Evolutionary conservation across 2,329 filamentous ascomycete species (phyloP).

Genomic region (Geosmithia morbida): DNA sequence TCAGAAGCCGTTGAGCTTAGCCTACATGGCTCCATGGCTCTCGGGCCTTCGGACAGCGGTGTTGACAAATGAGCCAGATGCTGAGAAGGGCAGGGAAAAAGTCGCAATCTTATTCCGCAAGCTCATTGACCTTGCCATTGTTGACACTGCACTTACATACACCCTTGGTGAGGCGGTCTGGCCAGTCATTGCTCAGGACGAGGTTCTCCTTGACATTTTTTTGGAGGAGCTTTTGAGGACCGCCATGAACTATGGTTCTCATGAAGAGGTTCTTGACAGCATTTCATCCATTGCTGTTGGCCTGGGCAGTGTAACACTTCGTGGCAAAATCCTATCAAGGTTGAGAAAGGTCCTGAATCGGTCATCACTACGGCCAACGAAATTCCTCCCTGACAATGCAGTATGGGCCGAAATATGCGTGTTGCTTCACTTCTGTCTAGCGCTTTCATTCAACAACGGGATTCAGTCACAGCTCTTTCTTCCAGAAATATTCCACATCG

Average conservation of each 20-base stretch:
- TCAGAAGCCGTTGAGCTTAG: conserved; percentile 50
- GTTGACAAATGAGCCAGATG: conserved; percentile 42
- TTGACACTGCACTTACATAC: conserved; percentile 43
- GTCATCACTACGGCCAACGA: conserved; percentile 52
- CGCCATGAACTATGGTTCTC: conserved; percentile 39
- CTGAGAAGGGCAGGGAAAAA: conserved; percentile 52
- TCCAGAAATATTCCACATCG: conserved; percentile 55
- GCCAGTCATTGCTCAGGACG: conserved; percentile 50
- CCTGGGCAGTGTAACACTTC: conserved; percentile 49
- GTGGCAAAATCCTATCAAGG: conserved; percentile 50
- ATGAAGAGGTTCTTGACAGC: conserved; percentile 44
- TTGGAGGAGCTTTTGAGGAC: conserved; percentile 52
- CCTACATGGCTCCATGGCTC: conserved; percentile 59
- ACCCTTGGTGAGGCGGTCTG: conserved; percentile 52
- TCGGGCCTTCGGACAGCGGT: conserved; percentile 44
- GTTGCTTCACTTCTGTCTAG: conserved; percentile 49
- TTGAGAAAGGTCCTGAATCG: conserved; percentile 53
- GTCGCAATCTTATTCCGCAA: conserved; percentile 49
- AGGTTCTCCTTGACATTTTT: conserved; percentile 51
- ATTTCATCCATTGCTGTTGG: conserved; percentile 48
- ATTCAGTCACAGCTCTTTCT: conserved; percentile 54
- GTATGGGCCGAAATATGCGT: conserved; percentile 59
- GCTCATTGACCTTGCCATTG: conserved; percentile 49
- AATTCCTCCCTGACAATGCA: conserved; percentile 48
- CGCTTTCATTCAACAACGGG: conserved; percentile 53